Percentiles rank a stretch among this genome's conserved stretches.
These are phyloP conservation scores for Flaveria floridana DNA, from an alignment of 140 eudicot genomes.

Conservation along the genomic window DNA sequence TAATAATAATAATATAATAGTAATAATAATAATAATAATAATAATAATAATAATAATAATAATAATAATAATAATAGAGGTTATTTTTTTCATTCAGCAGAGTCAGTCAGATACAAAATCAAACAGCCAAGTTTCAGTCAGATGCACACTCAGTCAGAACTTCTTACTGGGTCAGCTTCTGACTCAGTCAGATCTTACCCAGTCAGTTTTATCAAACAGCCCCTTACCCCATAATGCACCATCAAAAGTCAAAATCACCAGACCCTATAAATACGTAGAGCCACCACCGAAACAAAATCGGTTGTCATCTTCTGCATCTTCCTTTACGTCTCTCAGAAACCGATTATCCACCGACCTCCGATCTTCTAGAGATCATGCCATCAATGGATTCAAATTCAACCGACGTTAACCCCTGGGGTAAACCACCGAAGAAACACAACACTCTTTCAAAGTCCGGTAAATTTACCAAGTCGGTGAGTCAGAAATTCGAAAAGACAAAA, in stretches of 20 bases:
- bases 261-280: constrained; percentile 21
- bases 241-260: constrained; percentile 5
- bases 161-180: too few species aligned
- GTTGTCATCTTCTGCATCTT: background rate
- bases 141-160: too few species aligned
- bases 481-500: constrained; percentile 40
- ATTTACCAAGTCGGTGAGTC: constrained; percentile 40
- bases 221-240: too few species aligned
- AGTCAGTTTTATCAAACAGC: too few species aligned
- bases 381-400: constrained; percentile 18
- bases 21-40: too few species aligned
- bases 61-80: too few species aligned
- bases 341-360: constrained; percentile 14
- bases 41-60: too few species aligned
- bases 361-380: constrained; percentile 12
- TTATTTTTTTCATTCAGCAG: too few species aligned
- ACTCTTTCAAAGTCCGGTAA: constrained; percentile 26
- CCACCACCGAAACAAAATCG: constrained; percentile 21
- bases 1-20: too few species aligned
- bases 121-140: too few species aligned
- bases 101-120: too few species aligned
- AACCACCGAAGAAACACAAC: constrained; percentile 28
- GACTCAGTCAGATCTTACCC: too few species aligned
- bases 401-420: constrained; percentile 42
- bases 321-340: background rate